Conservation (phyloP, 2,329 filamentous ascomycete genomes). For the Cytospora schulzeri region DNA sequence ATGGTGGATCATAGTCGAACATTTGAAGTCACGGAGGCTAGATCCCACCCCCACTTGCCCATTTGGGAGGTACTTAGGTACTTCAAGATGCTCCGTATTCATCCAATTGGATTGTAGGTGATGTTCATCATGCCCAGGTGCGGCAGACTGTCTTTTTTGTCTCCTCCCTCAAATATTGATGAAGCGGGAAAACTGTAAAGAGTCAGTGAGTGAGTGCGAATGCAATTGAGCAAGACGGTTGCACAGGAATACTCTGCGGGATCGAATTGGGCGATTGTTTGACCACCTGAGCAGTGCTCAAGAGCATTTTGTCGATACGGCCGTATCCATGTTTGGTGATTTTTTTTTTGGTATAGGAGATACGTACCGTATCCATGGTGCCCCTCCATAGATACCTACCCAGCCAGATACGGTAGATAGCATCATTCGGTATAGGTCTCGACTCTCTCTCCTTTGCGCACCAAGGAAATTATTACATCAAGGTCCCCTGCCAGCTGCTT, state of each 20-base stretch:
- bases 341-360: background rate
- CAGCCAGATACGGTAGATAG: background rate
- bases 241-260: background rate
- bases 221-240: background rate
- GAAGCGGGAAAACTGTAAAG: background rate
- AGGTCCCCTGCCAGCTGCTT: constrained; percentile 6
- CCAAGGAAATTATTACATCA: constrained; percentile 10
- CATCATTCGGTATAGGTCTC: background rate
- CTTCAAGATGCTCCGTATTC: background rate
- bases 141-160: background rate
- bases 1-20: background rate
- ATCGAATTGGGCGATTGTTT: background rate
- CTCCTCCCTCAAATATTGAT: background rate
- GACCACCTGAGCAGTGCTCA: background rate
- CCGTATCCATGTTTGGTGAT: background rate
- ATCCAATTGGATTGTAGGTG: constrained; percentile 3
- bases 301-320: background rate
- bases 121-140: constrained; percentile 2
- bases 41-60: constrained; percentile 17
- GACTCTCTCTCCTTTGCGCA: background rate
- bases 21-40: too few relatives aligned
- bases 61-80: background rate
- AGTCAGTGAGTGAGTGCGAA: too few relatives aligned
- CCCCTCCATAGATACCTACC: constrained; percentile 3
- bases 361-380: background rate